Conservation (phyloP, 2,329 filamentous ascomycete genomes). For the Paraphaeosphaeria sporulosa region DNA sequence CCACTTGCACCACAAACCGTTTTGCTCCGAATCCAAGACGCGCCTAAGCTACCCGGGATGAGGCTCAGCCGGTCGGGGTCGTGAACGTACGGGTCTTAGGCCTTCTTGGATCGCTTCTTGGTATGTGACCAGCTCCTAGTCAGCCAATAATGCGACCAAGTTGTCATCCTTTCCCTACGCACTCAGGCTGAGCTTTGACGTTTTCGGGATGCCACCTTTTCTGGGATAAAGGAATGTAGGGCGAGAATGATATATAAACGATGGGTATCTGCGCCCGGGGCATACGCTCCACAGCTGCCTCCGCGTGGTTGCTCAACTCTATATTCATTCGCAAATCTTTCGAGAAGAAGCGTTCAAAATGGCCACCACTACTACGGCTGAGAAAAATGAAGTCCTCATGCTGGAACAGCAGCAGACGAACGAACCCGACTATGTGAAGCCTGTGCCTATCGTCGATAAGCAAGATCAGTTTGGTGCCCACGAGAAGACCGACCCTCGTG, state of each 20-base stretch:
- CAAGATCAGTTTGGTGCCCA: conserved; percentile 45
- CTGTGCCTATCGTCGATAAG: conserved; percentile 32
- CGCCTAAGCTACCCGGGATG: background rate
- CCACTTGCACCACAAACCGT: conserved; percentile 5
- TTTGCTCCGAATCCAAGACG: conserved; percentile 7
- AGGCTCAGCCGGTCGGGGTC: background rate
- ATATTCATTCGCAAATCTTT: conserved; percentile 2
- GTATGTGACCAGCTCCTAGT: background rate
- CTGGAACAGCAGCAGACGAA: conserved; percentile 36
- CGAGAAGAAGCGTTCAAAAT: conserved; percentile 21
- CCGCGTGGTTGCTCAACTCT: too few relatives aligned
- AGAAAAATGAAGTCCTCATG: conserved; percentile 36
- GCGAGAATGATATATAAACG: conserved; percentile 6
- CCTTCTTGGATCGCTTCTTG: conserved; percentile 12
- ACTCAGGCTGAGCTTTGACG: background rate
- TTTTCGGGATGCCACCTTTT: background rate
- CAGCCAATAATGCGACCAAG: background rate
- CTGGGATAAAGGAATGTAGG: background rate
- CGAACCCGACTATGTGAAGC: conserved; percentile 32
- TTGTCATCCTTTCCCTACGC: too few relatives aligned
- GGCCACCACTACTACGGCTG: conserved; percentile 20
- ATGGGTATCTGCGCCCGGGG: background rate
- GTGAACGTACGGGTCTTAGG: background rate
- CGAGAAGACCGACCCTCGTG: conserved; percentile 43
- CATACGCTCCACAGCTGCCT: background rate